Percentiles rank a stretch among this genome's conserved stretches.
Conservation (phyloP, 257 asterid genomes). For the Salvia hispanica region DNA sequence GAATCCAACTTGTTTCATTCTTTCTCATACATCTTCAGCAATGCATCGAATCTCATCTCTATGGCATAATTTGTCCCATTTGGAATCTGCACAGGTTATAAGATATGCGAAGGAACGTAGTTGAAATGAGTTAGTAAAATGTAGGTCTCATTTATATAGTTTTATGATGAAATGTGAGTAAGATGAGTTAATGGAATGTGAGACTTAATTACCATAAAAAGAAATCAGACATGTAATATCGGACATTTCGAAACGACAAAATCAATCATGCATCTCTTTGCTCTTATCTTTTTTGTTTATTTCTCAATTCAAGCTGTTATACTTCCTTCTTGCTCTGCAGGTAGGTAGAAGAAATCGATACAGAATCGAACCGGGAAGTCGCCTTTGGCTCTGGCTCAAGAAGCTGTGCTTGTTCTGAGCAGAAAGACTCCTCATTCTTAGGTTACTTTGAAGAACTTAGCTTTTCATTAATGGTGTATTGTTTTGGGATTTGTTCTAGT, state of each 20-base stretch:
- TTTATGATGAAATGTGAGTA: background rate
- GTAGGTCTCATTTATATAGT: too few species aligned
- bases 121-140: too few species aligned
- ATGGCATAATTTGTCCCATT: background rate
- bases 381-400: slow-evolving; percentile 22
- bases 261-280: background rate
- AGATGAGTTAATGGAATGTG: background rate
- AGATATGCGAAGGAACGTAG: too few species aligned
- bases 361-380: slow-evolving; percentile 24
- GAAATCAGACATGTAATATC: too few species aligned
- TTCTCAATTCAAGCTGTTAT: background rate
- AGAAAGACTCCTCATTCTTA: slow-evolving; percentile 21
- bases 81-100: too few species aligned
- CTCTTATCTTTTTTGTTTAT: background rate
- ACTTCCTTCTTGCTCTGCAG: slow-evolving; percentile 22
- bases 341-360: slow-evolving; percentile 35
- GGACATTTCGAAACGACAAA: too few species aligned
- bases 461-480: slow-evolving; percentile 35
- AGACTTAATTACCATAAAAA: too few species aligned
- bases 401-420: slow-evolving; percentile 33
- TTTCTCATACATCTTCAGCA: background rate
- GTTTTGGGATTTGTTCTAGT: slow-evolving; percentile 31
- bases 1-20: background rate
- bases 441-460: slow-evolving; percentile 27
- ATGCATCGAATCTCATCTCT: background rate